Conservation (phyloP, 169 alveolate species). For the Babesia sp. region DNA sequence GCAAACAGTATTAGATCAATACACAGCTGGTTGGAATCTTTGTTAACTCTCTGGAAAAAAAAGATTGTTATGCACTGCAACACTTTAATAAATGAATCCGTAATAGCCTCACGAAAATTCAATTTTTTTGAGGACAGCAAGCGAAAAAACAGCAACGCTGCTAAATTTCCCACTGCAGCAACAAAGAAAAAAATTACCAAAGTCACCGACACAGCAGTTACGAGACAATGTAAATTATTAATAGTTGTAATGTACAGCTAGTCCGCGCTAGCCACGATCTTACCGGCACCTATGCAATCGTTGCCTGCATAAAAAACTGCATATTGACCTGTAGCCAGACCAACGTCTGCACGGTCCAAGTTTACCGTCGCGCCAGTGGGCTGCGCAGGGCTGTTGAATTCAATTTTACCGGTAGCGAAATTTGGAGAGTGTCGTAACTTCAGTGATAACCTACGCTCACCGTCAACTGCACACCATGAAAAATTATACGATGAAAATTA, state of each 20-base stretch:
- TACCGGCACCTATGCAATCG: conserved; percentile 74
- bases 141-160: too few relatives aligned
- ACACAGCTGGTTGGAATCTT: too few relatives aligned
- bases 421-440: conserved; percentile 52
- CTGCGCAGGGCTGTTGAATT: conserved; percentile 2
- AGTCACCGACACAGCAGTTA: too few relatives aligned
- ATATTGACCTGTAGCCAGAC: conserved; percentile 79
- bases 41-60: too few relatives aligned
- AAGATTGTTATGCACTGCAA: too few relatives aligned
- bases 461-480: neutral
- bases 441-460: neutral
- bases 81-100: neutral
- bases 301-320: conserved; percentile 70
- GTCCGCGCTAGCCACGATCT: conserved; percentile 30
- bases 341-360: conserved; percentile 69
- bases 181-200: too few relatives aligned
- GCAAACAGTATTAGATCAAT: too few relatives aligned
- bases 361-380: conserved; percentile 18
- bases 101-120: too few relatives aligned
- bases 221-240: too few relatives aligned
- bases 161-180: too few relatives aligned
- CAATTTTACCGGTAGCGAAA: neutral
- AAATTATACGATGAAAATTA: neutral
- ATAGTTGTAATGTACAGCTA: neutral
- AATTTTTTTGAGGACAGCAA: too few relatives aligned